Conservation (phyloP, 163 green algal genomes). For the Scenedesmus sp. region DNA sequence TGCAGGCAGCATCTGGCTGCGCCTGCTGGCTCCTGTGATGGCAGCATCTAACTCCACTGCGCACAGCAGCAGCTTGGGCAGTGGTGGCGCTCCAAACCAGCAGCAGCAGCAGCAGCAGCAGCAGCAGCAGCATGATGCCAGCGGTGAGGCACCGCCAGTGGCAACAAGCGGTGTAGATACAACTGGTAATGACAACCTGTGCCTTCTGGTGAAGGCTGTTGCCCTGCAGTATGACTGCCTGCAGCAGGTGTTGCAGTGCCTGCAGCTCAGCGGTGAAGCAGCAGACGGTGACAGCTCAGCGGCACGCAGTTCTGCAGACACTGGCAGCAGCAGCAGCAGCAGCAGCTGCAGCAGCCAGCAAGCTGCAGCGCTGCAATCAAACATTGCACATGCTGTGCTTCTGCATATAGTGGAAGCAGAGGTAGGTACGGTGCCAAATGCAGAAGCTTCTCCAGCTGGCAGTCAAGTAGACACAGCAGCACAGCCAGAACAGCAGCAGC, state of each 20-base stretch:
- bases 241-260: slow-evolving; percentile 30
- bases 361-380: not conserved
- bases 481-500: slow-evolving; percentile 9
- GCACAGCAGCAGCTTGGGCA: not conserved
- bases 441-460: not conserved
- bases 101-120: slow-evolving; percentile 20
- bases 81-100: no score
- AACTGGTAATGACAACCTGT: slow-evolving; percentile 45
- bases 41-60: not conserved
- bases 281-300: not conserved
- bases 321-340: not conserved
- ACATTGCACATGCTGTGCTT: slow-evolving; percentile 33
- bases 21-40: slow-evolving; percentile 22
- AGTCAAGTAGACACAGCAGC: not conserved
- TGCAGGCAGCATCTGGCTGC: slow-evolving; percentile 32
- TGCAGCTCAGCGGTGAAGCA: not conserved
- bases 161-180: not conserved
- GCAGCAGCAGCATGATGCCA: slow-evolving; percentile 4
- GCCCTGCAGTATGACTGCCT: slow-evolving; percentile 28
- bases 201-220: slow-evolving; percentile 39
- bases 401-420: slow-evolving; percentile 47
- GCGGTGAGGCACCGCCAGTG: not conserved
- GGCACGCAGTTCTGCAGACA: not conserved
- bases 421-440: not conserved
- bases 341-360: slow-evolving; percentile 9